Conservation (phyloP, 768 basidiomycete species). For the Wakefieldia striispora region DNA sequence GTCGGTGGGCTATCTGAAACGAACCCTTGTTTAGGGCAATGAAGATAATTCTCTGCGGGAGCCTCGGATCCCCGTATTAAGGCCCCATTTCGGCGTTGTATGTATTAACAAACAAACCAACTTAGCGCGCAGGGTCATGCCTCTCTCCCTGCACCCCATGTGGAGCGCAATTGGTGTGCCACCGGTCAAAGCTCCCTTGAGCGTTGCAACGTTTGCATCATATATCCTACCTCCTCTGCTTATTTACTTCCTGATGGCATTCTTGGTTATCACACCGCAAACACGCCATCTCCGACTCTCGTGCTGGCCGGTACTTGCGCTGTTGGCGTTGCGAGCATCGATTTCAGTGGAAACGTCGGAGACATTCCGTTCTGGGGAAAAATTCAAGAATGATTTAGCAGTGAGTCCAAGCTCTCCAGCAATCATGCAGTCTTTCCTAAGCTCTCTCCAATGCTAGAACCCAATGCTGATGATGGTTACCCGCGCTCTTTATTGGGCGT, state of each 20-base stretch:
- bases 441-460: slow-evolving; percentile 4
- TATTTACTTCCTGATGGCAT: slow-evolving; percentile 48
- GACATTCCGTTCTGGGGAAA: not conserved
- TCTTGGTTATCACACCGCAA: slow-evolving; percentile 45
- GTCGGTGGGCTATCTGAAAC: no score
- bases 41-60: no score
- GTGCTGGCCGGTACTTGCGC: slow-evolving; percentile 44
- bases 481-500: not conserved
- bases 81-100: no score
- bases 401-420: slow-evolving; percentile 6
- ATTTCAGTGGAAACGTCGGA: slow-evolving; percentile 10
- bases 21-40: no score
- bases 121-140: no score
- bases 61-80: no score
- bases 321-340: slow-evolving; percentile 40
- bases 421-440: no score
- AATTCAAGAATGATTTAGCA: slow-evolving; percentile 4
- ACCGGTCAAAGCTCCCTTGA: slow-evolving; percentile 24
- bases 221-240: slow-evolving; percentile 42
- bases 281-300: slow-evolving; percentile 45
- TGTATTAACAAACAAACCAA: no score
- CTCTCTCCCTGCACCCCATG: no score
- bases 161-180: not conserved
- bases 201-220: slow-evolving; percentile 30
- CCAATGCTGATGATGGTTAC: slow-evolving; percentile 3